These are phyloP conservation scores for Aspergillus bridgeri DNA, from an alignment of 495 filamentous ascomycete species.

Conservation along the genomic window DNA sequence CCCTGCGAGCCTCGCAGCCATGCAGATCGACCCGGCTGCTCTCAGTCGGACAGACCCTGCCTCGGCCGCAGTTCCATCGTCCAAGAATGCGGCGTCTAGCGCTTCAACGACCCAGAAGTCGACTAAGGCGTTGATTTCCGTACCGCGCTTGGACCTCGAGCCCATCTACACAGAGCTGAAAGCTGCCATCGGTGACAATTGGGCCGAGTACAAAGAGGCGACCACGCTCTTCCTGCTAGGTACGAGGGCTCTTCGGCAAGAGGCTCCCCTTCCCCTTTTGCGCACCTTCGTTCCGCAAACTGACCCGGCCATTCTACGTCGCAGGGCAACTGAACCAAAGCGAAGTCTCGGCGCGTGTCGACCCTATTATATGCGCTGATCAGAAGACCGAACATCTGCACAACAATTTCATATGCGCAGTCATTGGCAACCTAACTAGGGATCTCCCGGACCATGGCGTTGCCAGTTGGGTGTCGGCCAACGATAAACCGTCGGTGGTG, in stretches of 20 bases:
- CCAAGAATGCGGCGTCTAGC: slow-evolving; percentile 58
- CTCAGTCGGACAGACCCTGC: slow-evolving; percentile 66
- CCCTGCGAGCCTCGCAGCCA: slow-evolving; percentile 43
- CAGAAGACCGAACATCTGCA: slow-evolving; percentile 76
- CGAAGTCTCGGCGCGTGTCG: slow-evolving; percentile 75
- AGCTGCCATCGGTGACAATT: slow-evolving; percentile 74
- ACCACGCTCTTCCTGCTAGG: slow-evolving; percentile 78
- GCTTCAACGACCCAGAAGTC: slow-evolving; percentile 52
- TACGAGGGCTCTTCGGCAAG: slow-evolving; percentile 39
- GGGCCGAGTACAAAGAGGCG: slow-evolving; percentile 83
- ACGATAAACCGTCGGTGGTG: slow-evolving; percentile 83
- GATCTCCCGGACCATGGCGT: slow-evolving; percentile 90
- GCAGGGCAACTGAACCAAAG: slow-evolving; percentile 79
- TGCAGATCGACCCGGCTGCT: slow-evolving; percentile 86
- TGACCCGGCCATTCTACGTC: slow-evolving; percentile 10
- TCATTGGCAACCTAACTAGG: slow-evolving; percentile 80
- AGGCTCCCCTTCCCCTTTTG: neutral
- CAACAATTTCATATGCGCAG: slow-evolving; percentile 82
- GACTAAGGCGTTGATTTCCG: slow-evolving; percentile 59
- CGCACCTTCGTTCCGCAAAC: neutral
- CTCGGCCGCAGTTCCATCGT: slow-evolving; percentile 55
- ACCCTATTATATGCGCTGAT: slow-evolving; percentile 66
- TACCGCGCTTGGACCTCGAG: slow-evolving; percentile 85
- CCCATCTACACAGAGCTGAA: slow-evolving; percentile 86
- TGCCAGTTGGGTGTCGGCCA: slow-evolving; percentile 92